Conservation (phyloP, 768 basidiomycete genomes). For the Lenzites betulinus region DNA sequence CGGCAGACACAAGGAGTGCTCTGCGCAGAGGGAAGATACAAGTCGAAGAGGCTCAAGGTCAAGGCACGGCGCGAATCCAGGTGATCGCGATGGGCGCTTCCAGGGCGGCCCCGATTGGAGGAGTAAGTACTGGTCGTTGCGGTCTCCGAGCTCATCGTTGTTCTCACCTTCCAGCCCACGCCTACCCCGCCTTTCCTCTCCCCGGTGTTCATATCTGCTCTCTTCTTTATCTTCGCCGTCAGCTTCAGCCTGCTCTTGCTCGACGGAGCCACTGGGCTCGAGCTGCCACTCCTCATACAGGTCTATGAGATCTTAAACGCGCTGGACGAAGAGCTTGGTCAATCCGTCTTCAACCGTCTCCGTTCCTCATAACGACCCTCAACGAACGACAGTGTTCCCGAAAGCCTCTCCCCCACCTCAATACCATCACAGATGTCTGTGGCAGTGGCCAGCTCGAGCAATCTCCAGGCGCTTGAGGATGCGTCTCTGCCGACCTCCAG, state of each 20-base stretch:
- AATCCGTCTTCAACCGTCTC: constrained; percentile 1
- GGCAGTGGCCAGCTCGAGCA: constrained; percentile 27
- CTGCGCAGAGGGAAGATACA: too few relatives aligned
- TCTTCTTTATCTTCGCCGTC: constrained; percentile 1
- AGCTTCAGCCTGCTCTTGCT: constrained; percentile 2
- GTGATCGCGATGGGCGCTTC: constrained; percentile 13
- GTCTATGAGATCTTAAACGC: constrained; percentile 21
- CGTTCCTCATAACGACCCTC: constrained; percentile 1
- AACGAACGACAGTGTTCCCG: neutral
- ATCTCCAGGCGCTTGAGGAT: constrained; percentile 36
- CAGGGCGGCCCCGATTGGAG: neutral
- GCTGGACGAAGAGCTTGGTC: constrained; percentile 18
- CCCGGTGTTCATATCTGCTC: constrained; percentile 10
- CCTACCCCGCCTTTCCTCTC: constrained; percentile 3
- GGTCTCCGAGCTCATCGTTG: constrained; percentile 8
- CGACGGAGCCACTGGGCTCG: constrained; percentile 6
- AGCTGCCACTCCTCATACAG: constrained; percentile 15
- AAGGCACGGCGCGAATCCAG: constrained; percentile 3
- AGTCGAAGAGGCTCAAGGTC: neutral
- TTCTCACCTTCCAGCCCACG: constrained; percentile 10
- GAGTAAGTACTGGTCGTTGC: constrained; percentile 10
- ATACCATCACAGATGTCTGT: constrained; percentile 26
- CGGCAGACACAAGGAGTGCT: too few relatives aligned
- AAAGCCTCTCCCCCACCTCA: neutral
- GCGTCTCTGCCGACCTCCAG: constrained; percentile 41